Evolutionary conservation across 2,329 filamentous ascomycete species (phyloP).

Genomic region (Arthroderma sp.): DNA sequence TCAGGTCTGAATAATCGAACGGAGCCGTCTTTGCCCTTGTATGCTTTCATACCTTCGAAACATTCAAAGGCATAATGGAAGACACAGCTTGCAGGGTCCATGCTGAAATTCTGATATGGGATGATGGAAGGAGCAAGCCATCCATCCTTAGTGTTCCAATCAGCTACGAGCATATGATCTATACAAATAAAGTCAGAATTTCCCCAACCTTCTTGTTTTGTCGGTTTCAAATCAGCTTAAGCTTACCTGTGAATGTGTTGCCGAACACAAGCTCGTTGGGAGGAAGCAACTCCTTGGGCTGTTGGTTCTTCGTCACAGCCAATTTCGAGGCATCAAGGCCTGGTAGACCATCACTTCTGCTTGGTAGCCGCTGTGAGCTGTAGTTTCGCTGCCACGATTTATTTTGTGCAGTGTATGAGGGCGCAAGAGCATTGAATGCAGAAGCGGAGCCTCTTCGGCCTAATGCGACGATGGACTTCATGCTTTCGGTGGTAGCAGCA

Average conservation of each 20-base stretch:
- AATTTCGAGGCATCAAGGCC: slow-evolving; percentile 69
- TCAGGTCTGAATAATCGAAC: slow-evolving; percentile 86
- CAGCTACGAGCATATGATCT: slow-evolving; percentile 95
- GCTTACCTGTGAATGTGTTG: slow-evolving; percentile 69
- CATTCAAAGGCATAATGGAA: slow-evolving; percentile 98
- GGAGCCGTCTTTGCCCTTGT: slow-evolving; percentile 68
- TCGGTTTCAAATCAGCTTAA: neutral
- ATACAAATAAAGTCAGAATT: slow-evolving; percentile 1
- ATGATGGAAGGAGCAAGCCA: slow-evolving; percentile 74
- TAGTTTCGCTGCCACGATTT: slow-evolving; percentile 34
- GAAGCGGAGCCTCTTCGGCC: neutral
- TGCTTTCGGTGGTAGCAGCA: neutral
- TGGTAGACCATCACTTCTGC: slow-evolving; percentile 33
- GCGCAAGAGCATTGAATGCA: neutral
- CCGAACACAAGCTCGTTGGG: slow-evolving; percentile 82
- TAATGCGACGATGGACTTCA: slow-evolving; percentile 4
- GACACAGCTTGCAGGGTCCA: slow-evolving; percentile 91
- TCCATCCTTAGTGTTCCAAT: slow-evolving; percentile 77
- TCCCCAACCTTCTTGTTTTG: too few species aligned
- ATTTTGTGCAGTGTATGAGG: neutral
- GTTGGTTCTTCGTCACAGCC: slow-evolving; percentile 57
- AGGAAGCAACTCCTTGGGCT: slow-evolving; percentile 60
- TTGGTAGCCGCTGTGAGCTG: slow-evolving; percentile 22
- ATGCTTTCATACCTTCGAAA: slow-evolving; percentile 99
- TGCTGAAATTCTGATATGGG: slow-evolving; percentile 91